Conservation (phyloP, 768 basidiomycete genomes). For the Hypholoma sublateritium region DNA sequence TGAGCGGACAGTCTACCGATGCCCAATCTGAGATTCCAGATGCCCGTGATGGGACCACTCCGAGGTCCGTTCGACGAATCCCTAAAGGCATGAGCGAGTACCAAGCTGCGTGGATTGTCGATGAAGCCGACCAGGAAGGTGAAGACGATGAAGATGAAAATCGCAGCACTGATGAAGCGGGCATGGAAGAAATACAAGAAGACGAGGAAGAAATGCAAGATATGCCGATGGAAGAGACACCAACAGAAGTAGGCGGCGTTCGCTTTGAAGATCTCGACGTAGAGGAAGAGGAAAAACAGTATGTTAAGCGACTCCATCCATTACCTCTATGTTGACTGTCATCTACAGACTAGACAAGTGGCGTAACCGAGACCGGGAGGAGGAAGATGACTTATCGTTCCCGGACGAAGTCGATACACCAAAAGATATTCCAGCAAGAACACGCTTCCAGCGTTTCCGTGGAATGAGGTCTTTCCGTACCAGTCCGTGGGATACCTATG, state of each 20-base stretch:
- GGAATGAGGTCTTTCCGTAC: conserved; percentile 92
- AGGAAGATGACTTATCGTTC: conserved; percentile 82
- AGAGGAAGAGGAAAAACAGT: conserved; percentile 90
- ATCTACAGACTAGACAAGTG: conserved; percentile 60
- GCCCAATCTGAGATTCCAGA: conserved; percentile 52
- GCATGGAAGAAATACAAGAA: conserved; percentile 38
- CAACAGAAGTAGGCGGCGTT: conserved; percentile 56
- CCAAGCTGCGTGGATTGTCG: conserved; percentile 95
- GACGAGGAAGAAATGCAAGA: conserved; percentile 69
- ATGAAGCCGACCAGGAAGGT: conserved; percentile 76
- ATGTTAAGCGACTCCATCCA: conserved; percentile 26
- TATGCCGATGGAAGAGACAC: conserved; percentile 55
- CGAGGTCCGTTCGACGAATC: conserved; percentile 74
- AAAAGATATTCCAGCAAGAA: conserved; percentile 72
- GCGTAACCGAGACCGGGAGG: conserved; percentile 70
- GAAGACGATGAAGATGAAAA: conserved; percentile 45
- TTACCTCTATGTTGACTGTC: conserved; percentile 3
- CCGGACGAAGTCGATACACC: conserved; percentile 98
- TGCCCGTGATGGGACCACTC: conserved; percentile 71
- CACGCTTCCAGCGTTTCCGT: conserved; percentile 88
- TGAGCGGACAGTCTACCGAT: conserved; percentile 44
- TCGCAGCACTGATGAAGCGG: conserved; percentile 29
- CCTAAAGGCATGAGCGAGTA: conserved; percentile 97
- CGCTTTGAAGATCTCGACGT: conserved; percentile 75
- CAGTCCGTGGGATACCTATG: conserved; percentile 96